A percentile compares a stretch with the other conserved stretches of the same genome.
phyloP scores from a whole-genome alignment of 768 basidiomycete species.

The Tylopilus rubrobrunneus region DNA sequence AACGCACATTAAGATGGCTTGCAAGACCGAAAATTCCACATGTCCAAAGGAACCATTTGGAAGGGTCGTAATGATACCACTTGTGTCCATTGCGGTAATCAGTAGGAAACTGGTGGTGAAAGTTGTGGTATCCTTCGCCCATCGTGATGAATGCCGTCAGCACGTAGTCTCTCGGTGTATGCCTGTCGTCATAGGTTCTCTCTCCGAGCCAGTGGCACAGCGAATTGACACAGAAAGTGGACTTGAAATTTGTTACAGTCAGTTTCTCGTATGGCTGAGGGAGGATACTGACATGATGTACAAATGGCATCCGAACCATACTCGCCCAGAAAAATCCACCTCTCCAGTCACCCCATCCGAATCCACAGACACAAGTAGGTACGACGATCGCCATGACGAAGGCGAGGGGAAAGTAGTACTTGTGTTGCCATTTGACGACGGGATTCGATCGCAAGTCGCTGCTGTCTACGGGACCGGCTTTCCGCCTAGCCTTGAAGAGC shows the following conservation, averaged over 20 bases:
- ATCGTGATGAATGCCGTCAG: slow-evolving; percentile 86
- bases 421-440: slow-evolving; percentile 82
- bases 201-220: slow-evolving; percentile 93
- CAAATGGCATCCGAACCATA: slow-evolving; percentile 59
- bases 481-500: slow-evolving; percentile 81
- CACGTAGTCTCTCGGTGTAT: slow-evolving; percentile 83
- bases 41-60: slow-evolving; percentile 75
- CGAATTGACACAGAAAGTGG: slow-evolving; percentile 93
- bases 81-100: slow-evolving; percentile 93
- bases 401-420: slow-evolving; percentile 64
- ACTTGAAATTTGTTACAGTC: slow-evolving; percentile 38
- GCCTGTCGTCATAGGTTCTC: slow-evolving; percentile 86
- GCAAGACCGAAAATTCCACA: slow-evolving; percentile 44
- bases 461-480: slow-evolving; percentile 82
- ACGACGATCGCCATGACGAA: slow-evolving; percentile 62
- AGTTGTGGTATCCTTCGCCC: slow-evolving; percentile 96
- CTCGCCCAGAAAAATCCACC: slow-evolving; percentile 33
- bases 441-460: slow-evolving; percentile 74
- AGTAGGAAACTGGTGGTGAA: slow-evolving; percentile 94
- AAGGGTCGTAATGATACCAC: slow-evolving; percentile 83
- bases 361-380: slow-evolving; percentile 45
- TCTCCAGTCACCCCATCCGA: slow-evolving; percentile 25
- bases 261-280: not conserved
- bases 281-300: slow-evolving; percentile 65
- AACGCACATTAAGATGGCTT: slow-evolving; percentile 46